Evolutionary conservation across 164 flowering plant species (phyloP), one percentile per base, ranked within the genome.

Genomic region (Tinospora cordifolia): DNA sequence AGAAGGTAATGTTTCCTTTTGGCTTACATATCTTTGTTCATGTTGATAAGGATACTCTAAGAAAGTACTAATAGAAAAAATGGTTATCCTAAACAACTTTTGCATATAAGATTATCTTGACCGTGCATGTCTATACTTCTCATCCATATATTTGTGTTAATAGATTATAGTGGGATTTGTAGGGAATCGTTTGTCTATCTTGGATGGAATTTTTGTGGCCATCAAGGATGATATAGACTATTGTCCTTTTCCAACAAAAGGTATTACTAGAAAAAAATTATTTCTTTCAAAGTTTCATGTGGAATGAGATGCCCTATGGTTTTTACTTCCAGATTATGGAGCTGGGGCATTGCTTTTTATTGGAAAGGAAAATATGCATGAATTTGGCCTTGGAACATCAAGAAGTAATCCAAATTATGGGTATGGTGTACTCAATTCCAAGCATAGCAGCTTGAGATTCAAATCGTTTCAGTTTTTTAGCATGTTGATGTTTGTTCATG

Each of bases 301-400:
- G n/a, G 9, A 11, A 30, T 17, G 15, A 39, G 3, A 59, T 57
- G 34, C 38, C 36, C 60, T 49, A 26, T 34, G 68, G 71, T 80
- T 68, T 75, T 77, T 80, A 97, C 92, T 68, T 83, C 92, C 71
- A 88, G 83, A 77, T 76, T 94, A 79, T 90, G 99, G 22, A 81
- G 83, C 49, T 92, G 97, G 78, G 99, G 98, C 62, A 97, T 82
- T 22, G 81, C n/a, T 94, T 62, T 78, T 94, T 10, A 76, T 94
- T 12, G 98, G 98, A 49, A 94, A 94, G 84, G 93, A 97, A 74
- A 92, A 94, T 80, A 90, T 94, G 98, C 98, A 94, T 83, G 97
- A 94, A 71, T 64, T 94, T 70, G 98, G 98, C 72, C 81, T 90
- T 79, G 98, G 98, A 51, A 89, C 95, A 30, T 90, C 95, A 34